Evolutionary conservation across 148 eudicot species (phyloP).

Genomic region (Bassia scoparia): DNA sequence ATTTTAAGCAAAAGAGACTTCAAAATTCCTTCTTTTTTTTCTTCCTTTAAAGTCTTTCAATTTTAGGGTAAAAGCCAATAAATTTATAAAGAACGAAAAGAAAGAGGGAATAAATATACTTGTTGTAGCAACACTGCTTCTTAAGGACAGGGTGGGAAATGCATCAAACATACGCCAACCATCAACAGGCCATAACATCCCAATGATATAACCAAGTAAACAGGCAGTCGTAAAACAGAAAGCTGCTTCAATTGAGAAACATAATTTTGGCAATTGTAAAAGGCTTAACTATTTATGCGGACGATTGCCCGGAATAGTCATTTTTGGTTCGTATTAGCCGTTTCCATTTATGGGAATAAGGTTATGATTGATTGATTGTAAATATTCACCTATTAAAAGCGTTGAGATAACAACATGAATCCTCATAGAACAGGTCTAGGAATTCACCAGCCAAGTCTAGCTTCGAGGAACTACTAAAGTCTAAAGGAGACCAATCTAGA

Average conservation of each 20-base stretch:
- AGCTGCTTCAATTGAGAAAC: not conserved
- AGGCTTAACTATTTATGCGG: too few relatives aligned
- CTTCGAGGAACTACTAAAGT: slow-evolving; percentile 50
- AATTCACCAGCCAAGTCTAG: slow-evolving; percentile 82
- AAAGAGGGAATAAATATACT: slow-evolving; percentile 34
- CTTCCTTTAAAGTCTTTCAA: too few relatives aligned
- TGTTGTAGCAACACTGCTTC: slow-evolving; percentile 77
- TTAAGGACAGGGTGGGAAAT: slow-evolving; percentile 83
- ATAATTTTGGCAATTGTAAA: not conserved
- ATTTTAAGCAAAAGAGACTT: too few relatives aligned
- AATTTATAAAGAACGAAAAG: too few relatives aligned
- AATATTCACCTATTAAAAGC: too few relatives aligned
- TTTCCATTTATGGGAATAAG: too few relatives aligned
- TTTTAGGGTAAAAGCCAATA: too few relatives aligned
- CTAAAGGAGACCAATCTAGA: slow-evolving; percentile 71
- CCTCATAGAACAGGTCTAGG: not conserved
- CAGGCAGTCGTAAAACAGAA: slow-evolving; percentile 54
- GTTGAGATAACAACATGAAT: too few relatives aligned
- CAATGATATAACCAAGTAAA: slow-evolving; percentile 66
- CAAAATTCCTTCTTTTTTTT: too few relatives aligned
- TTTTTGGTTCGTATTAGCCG: too few relatives aligned
- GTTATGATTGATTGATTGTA: too few relatives aligned
- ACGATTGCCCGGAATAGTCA: too few relatives aligned
- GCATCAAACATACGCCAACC: slow-evolving; percentile 85
- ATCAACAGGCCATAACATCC: slow-evolving; percentile 83